Evolutionary conservation across 208 protist genomes (phyloP).

Genomic region (Trypanosoma rangeli): DNA sequence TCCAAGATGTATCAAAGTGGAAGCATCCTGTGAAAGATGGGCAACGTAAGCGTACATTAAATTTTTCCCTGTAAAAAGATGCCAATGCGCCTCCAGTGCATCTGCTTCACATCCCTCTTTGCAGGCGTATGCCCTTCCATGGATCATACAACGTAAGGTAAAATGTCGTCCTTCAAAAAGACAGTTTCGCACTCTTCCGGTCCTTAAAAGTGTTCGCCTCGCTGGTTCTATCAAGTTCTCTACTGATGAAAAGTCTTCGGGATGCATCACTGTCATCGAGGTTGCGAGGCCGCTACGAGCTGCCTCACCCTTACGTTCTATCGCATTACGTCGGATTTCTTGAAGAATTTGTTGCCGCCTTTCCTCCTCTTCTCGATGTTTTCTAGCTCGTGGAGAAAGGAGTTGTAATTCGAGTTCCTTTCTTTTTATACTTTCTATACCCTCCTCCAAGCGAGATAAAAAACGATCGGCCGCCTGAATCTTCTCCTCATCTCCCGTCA

Average conservation of each 20-base stretch:
- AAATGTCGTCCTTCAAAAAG: slow-evolving; percentile 81
- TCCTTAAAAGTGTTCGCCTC: slow-evolving; percentile 65
- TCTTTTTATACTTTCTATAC: slow-evolving; percentile 26
- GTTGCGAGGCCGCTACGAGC: not conserved
- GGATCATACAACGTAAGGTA: slow-evolving; percentile 53
- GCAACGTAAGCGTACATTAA: slow-evolving; percentile 75
- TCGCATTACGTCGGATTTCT: slow-evolving; percentile 1
- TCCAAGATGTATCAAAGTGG: slow-evolving; percentile 57
- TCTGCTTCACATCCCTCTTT: slow-evolving; percentile 58
- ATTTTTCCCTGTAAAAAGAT: slow-evolving; percentile 66
- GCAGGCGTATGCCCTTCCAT: slow-evolving; percentile 77
- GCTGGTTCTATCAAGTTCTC: slow-evolving; percentile 40
- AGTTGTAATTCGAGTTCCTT: slow-evolving; percentile 8
- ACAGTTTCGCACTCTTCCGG: slow-evolving; percentile 68
- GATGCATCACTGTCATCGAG: slow-evolving; percentile 23
- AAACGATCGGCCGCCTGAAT: slow-evolving; percentile 44
- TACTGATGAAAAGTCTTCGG: slow-evolving; percentile 48
- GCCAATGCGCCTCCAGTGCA: slow-evolving; percentile 84
- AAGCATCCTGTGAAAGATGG: slow-evolving; percentile 69
- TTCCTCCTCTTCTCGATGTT: not conserved
- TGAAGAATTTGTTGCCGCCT: slow-evolving; percentile 23
- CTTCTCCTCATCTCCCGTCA: slow-evolving; percentile 40
- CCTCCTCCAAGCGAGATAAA: slow-evolving; percentile 51
- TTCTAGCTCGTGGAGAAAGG: slow-evolving; percentile 5
- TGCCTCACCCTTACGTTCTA: not conserved